phyloP scores from a whole-genome alignment of 2,329 filamentous ascomycete genomes.

The Verruconis gallopava region DNA sequence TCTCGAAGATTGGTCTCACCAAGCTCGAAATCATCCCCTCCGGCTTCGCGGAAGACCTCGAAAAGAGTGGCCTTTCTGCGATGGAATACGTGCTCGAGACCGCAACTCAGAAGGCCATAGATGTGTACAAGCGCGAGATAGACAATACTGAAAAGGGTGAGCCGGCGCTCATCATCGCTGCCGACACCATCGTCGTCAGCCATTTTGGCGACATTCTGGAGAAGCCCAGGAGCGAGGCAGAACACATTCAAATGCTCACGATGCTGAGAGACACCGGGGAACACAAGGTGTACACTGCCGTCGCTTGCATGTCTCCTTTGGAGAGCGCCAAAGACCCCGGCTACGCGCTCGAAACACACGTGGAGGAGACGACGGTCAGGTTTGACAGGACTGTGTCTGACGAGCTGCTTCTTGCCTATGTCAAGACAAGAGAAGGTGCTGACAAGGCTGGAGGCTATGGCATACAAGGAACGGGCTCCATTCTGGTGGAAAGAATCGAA shows the following conservation, averaged over 20 bases:
- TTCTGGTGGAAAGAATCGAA: slow-evolving; percentile 80
- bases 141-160: slow-evolving; percentile 48
- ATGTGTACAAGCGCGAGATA: slow-evolving; percentile 52
- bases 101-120: slow-evolving; percentile 67
- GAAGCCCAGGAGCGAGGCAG: slow-evolving; percentile 70
- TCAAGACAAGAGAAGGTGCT: slow-evolving; percentile 75
- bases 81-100: slow-evolving; percentile 88
- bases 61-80: slow-evolving; percentile 60
- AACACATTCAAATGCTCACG: slow-evolving; percentile 76
- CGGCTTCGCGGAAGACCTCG: slow-evolving; percentile 69
- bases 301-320: slow-evolving; percentile 71
- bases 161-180: slow-evolving; percentile 73
- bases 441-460: slow-evolving; percentile 97
- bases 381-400: slow-evolving; percentile 63
- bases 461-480: slow-evolving; percentile 74
- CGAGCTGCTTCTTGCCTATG: slow-evolving; percentile 69
- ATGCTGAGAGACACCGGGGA: slow-evolving; percentile 60
- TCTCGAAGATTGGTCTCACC: slow-evolving; percentile 55
- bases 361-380: slow-evolving; percentile 83
- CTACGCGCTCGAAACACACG: slow-evolving; percentile 66
- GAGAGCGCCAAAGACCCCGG: slow-evolving; percentile 72
- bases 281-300: slow-evolving; percentile 47
- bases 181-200: slow-evolving; percentile 80
- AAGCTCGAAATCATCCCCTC: slow-evolving; percentile 79
- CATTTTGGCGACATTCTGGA: slow-evolving; percentile 68